Percentiles rank a stretch among this genome's conserved stretches.
These are phyloP conservation scores for Lepidium sativum DNA, from an alignment of 345 rosid genomes.

Conservation along the genomic window DNA sequence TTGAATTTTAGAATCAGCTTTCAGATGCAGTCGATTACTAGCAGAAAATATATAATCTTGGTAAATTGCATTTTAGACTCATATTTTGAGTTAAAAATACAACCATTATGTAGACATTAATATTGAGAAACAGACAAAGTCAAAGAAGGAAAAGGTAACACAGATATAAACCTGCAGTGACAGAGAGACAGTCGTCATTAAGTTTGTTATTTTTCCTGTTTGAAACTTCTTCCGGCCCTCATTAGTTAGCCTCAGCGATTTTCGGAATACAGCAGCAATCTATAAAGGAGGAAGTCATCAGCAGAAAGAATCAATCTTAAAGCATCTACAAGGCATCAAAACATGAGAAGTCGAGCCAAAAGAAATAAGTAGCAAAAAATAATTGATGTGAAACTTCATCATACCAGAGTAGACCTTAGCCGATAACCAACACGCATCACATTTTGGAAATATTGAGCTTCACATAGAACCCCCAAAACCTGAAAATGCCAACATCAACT, in stretches of 20 bases:
- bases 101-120: neutral
- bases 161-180: conserved; percentile 67
- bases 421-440: conserved; percentile 98
- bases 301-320: neutral
- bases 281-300: conserved; percentile 23
- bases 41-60: neutral
- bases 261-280: conserved; percentile 97
- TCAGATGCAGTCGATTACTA: neutral
- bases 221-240: conserved; percentile 80
- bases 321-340: neutral
- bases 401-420: conserved; percentile 88
- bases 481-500: conserved; percentile 28
- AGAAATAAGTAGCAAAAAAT: neutral
- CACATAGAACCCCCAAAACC: conserved; percentile 83
- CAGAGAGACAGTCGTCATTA: conserved; percentile 98
- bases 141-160: neutral
- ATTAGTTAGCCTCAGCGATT: conserved; percentile 85
- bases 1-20: neutral
- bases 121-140: neutral
- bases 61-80: neutral
- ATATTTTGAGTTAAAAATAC: neutral
- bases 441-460: conserved; percentile 98
- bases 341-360: neutral
- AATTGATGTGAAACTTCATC: conserved; percentile 7
- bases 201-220: conserved; percentile 92